A percentile compares a stretch with the other conserved stretches of the same genome.
These are phyloP conservation scores for Litsea cubeba DNA, from an alignment of 164 flowering plant species.

Conservation along the genomic window DNA sequence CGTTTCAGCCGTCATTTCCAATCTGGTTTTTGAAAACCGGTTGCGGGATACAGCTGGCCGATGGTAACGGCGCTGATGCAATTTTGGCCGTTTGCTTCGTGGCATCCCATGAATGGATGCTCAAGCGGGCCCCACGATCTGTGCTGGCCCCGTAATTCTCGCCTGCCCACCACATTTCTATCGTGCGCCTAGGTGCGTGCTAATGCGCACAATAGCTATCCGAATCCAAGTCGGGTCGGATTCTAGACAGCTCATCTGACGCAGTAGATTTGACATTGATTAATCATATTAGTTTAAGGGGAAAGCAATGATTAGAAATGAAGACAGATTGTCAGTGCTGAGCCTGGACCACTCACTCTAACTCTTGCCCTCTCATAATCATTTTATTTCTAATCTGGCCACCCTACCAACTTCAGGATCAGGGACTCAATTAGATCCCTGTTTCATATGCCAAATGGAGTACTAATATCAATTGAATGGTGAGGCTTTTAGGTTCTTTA, in stretches of 20 bases:
- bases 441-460: no score
- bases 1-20: neutral
- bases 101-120: neutral
- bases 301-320: neutral
- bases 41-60: neutral
- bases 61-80: neutral
- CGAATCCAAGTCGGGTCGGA: no score
- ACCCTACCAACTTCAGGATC: no score
- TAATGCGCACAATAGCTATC: neutral
- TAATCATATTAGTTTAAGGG: neutral
- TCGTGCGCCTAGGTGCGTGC: neutral
- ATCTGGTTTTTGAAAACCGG: neutral
- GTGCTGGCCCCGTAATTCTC: no score
- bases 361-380: no score
- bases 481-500: no score
- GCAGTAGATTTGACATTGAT: neutral
- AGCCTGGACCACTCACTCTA: no score
- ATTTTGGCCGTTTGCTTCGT: neutral
- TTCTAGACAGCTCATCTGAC: neutral
- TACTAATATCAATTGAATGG: no score
- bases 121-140: neutral
- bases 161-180: no score
- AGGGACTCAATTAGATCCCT: no score
- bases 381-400: no score
- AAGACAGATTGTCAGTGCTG: no score